Evolutionary conservation across 2,329 filamentous ascomycete species (phyloP).

Genomic region (Shiraia bambusicola): DNA sequence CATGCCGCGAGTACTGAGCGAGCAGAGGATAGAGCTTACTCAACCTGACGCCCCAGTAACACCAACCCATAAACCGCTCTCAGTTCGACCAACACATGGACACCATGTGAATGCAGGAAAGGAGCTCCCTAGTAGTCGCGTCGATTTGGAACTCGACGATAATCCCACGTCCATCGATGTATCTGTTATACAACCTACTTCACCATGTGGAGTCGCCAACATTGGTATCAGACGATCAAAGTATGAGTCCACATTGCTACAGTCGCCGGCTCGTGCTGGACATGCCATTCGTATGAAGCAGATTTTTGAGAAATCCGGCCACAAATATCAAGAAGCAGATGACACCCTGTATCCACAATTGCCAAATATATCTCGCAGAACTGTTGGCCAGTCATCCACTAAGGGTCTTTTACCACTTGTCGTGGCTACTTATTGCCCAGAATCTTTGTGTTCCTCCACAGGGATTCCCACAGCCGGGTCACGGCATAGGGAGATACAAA

Average conservation of each 20-base stretch:
- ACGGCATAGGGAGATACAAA: background rate
- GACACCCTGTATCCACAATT: slow-evolving; percentile 24
- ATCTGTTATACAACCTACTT: slow-evolving; percentile 1
- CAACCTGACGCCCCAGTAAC: slow-evolving; percentile 5
- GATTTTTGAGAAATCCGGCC: slow-evolving; percentile 27
- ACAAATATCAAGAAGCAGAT: slow-evolving; percentile 1
- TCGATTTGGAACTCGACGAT: slow-evolving; percentile 1
- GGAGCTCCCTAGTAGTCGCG: slow-evolving; percentile 2
- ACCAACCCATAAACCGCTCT: slow-evolving; percentile 4
- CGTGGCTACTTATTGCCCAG: background rate
- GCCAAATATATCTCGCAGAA: slow-evolving; percentile 23
- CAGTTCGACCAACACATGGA: background rate
- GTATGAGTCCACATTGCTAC: slow-evolving; percentile 19
- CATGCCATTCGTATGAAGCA: slow-evolving; percentile 31
- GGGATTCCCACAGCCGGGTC: background rate
- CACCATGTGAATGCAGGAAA: slow-evolving; percentile 1
- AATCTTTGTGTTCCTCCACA: slow-evolving; percentile 7
- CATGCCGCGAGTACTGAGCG: too few relatives aligned
- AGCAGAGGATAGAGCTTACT: background rate
- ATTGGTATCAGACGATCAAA: slow-evolving; percentile 26
- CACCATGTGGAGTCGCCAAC: slow-evolving; percentile 18
- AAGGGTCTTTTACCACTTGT: background rate
- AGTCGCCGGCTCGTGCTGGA: slow-evolving; percentile 34
- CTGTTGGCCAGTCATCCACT: background rate
- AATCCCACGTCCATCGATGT: background rate